Conservation (phyloP, 2,329 filamentous ascomycete species). For the Leptographium wingfieldii region DNA sequence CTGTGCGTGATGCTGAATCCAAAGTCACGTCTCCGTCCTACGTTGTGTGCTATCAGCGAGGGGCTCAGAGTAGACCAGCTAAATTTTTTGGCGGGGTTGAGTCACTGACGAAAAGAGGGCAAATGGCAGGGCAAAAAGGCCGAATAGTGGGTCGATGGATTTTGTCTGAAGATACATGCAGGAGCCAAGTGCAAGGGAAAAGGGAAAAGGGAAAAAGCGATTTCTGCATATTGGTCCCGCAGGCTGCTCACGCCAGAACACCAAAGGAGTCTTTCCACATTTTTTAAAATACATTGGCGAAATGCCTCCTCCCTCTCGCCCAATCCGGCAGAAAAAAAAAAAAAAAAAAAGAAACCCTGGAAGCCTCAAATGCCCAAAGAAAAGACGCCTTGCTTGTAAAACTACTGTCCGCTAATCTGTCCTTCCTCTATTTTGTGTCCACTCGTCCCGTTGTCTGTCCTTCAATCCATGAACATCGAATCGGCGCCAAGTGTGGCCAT, state of each 20-base stretch:
- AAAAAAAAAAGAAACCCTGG: neutral
- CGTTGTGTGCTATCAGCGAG: neutral
- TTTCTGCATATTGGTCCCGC: neutral
- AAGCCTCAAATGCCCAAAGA: neutral
- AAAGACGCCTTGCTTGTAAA: neutral
- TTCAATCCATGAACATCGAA: slow-evolving; percentile 39
- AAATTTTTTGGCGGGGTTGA: slow-evolving; percentile 3
- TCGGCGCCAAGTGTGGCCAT: slow-evolving; percentile 33
- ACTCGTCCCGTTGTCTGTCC: neutral
- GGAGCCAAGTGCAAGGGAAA: neutral
- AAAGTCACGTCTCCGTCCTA: neutral
- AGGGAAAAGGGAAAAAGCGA: neutral
- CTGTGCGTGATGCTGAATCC: neutral
- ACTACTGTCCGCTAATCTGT: neutral
- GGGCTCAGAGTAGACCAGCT: neutral
- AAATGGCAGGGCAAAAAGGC: neutral
- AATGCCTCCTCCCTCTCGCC: neutral
- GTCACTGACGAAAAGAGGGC: neutral
- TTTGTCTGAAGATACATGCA: neutral
- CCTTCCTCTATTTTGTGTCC: neutral
- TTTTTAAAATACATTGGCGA: neutral
- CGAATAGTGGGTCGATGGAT: neutral
- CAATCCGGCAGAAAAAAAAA: neutral
- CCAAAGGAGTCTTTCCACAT: neutral
- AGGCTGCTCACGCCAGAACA: neutral